Base-by-base conservation (phyloP, 2,329 filamentous ascomycete species). In the Venturia pyrina region DNA sequence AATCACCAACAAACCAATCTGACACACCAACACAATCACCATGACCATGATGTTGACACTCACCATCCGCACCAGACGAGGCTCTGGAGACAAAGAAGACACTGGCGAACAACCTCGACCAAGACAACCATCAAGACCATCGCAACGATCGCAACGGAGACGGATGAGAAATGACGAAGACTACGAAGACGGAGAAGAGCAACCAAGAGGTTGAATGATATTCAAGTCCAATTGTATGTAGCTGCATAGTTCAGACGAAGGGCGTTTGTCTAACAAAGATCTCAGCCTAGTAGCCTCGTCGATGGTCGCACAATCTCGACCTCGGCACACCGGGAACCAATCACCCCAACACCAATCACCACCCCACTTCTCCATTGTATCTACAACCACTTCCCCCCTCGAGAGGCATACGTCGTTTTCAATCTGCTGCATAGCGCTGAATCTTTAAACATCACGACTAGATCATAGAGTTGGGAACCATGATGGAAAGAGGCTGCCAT, bases 91-190 rank as follows among this genome's bases (percentile, higher is more conserved):
- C 41, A 34, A 34, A 28, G 60, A 44, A 7, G 40, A 46, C 34
- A 46, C n/a, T 24, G 62, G 62, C 34, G 62, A 64, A 10, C 62
- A 64, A 64, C 41, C 41, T 17, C 53, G 53, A 57, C 53, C 53
- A 34, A 37, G 53, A 50, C 48, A 50, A 21, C 53, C 53, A 37
- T 5, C 15, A 57, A 37, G 53, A 34, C 15, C 53, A 8, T 17
- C 59, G 28, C 59, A 32, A 28, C 59, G 59, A 46, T 46, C 59
- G 59, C 59, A 62, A 15, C 59, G 59, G 15, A 43, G 60, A 44
- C 37, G 60, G 4, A 11, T 44, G 37, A 48, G 21, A 7, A 10
- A 3, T 3, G 7, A 15, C 5, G 43, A 64, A 11, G 43, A 64
- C 5, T 21, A 56, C 24, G 7, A 64, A 6, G 62, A 64, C 7